These are phyloP conservation scores for Alternaria ventricosa DNA, from an alignment of 2,329 filamentous ascomycete species.

Conservation along the genomic window DNA sequence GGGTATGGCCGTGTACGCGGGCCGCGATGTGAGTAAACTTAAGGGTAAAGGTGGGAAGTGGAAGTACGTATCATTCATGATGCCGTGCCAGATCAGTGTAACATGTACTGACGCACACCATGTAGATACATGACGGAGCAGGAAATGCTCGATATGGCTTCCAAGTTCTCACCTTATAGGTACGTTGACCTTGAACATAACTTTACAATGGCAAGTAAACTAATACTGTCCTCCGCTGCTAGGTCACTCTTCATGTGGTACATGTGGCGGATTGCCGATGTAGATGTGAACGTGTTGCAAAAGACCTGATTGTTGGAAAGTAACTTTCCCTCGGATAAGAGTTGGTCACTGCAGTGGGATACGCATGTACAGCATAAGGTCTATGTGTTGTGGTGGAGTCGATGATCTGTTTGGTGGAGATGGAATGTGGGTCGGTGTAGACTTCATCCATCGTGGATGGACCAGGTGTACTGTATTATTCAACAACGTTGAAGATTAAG, in stretches of 20 bases:
- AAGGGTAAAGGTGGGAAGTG: constrained; percentile 85
- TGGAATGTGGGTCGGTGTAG: not conserved
- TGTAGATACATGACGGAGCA: constrained; percentile 81
- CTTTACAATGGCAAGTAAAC: constrained; percentile 2
- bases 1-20: constrained; percentile 88
- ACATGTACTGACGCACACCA: not conserved
- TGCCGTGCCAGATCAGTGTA: not conserved
- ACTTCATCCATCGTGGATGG: not conserved
- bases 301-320: constrained; percentile 9
- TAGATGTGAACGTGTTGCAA: constrained; percentile 67
- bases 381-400: constrained; percentile 1
- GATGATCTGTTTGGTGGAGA: not conserved
- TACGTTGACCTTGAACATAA: constrained; percentile 46
- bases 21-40: constrained; percentile 81
- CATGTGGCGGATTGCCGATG: constrained; percentile 88
- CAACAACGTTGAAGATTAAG: no score
- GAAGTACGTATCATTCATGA: constrained; percentile 60
- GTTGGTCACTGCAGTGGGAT: not conserved
- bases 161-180: constrained; percentile 82
- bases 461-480: not conserved
- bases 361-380: not conserved
- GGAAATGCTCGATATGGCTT: constrained; percentile 86
- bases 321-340: not conserved
- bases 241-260: constrained; percentile 98
- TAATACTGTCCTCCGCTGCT: not conserved